These are phyloP conservation scores for Thymus quinquecostatus DNA, from an alignment of 257 asterid species.

Conservation along the genomic window DNA sequence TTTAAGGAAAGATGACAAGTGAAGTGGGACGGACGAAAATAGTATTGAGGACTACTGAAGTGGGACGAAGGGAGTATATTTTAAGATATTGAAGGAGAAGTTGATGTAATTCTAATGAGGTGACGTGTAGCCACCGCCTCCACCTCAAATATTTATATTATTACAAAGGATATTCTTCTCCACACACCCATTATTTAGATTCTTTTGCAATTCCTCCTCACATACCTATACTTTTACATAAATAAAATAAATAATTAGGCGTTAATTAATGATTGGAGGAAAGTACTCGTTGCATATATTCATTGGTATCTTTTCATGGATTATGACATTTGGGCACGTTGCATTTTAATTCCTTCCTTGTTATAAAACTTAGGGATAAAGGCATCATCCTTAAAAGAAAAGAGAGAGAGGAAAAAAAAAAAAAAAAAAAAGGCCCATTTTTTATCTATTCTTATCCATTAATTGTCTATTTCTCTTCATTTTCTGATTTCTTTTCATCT, in stretches of 20 bases:
- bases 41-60: too few relatives aligned
- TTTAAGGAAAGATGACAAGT: too few relatives aligned
- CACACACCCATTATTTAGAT: background rate
- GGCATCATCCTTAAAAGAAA: background rate
- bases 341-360: conserved; percentile 1
- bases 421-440: too few relatives aligned
- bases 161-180: background rate
- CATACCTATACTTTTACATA: too few relatives aligned
- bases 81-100: conserved; percentile 6
- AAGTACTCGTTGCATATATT: conserved; percentile 4
- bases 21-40: too few relatives aligned
- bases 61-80: too few relatives aligned
- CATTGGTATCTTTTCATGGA: too few relatives aligned
- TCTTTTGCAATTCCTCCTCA: background rate
- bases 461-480: background rate
- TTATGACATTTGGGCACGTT: conserved; percentile 25
- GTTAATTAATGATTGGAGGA: background rate
- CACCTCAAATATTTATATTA: conserved; percentile 12
- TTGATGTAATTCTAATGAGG: background rate
- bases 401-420: too few relatives aligned
- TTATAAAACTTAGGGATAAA: conserved; percentile 22
- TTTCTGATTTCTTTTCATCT: too few relatives aligned
- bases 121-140: conserved; percentile 33
- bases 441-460: background rate
- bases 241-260: too few relatives aligned